Evolutionary conservation across 2,329 filamentous ascomycete genomes (phyloP).

Genomic region (Xylaria sp.): DNA sequence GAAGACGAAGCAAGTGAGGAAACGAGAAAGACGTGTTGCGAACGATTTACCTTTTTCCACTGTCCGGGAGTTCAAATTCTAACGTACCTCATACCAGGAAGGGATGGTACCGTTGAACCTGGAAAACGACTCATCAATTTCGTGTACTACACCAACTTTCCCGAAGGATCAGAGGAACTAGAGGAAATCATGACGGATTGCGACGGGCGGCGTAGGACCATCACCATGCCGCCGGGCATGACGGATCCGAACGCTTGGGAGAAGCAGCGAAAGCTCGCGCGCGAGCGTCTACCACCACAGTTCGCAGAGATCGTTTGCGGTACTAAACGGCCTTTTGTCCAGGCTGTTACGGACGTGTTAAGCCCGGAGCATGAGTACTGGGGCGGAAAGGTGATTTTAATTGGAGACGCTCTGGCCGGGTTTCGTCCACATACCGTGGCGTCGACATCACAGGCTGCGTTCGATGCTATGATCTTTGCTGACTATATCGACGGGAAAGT

Average conservation of each 20-base stretch:
- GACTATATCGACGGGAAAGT: constrained; percentile 50
- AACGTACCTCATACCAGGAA: constrained; percentile 55
- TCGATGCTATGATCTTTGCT: constrained; percentile 51
- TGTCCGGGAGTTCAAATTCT: constrained; percentile 53
- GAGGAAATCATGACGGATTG: constrained; percentile 51
- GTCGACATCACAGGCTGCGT: constrained; percentile 55
- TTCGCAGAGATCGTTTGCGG: constrained; percentile 55
- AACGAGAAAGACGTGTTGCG: constrained; percentile 49
- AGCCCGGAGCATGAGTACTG: constrained; percentile 51
- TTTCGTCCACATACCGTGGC: constrained; percentile 58
- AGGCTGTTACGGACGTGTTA: constrained; percentile 54
- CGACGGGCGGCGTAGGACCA: constrained; percentile 47
- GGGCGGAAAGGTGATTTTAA: constrained; percentile 53
- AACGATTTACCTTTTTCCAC: constrained; percentile 56
- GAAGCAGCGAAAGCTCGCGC: constrained; percentile 49
- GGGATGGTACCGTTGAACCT: constrained; percentile 51
- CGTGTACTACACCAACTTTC: constrained; percentile 58
- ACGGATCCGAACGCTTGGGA: constrained; percentile 50
- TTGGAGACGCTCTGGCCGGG: constrained; percentile 57
- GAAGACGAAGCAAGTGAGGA: constrained; percentile 52
- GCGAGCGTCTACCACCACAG: constrained; percentile 51
- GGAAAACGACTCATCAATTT: constrained; percentile 57
- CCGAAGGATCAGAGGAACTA: constrained; percentile 48
- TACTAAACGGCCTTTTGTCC: constrained; percentile 55
- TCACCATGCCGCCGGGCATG: constrained; percentile 52